phyloP scores from a whole-genome alignment of 352 stramenopile genomes.

The Phytophthora hybrid region DNA sequence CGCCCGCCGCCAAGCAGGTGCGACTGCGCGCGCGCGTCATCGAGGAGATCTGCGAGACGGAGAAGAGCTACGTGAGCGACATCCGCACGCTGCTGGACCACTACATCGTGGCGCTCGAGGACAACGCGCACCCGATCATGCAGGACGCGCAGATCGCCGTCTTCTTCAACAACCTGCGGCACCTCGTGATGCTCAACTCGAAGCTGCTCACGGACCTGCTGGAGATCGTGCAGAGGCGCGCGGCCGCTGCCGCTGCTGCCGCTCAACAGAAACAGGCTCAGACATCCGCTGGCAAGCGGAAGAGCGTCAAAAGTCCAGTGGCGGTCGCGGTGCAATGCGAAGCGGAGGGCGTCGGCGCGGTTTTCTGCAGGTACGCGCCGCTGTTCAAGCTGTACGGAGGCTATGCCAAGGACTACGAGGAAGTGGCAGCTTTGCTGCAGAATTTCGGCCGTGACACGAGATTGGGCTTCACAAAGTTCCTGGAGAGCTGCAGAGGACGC shows the following conservation, averaged over 20 bases:
- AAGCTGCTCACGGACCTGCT: conserved; percentile 80
- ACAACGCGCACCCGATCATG: conserved; percentile 83
- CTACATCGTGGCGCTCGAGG: conserved; percentile 84
- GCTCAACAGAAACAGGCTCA: conserved; percentile 14
- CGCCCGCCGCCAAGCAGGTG: conserved; percentile 26
- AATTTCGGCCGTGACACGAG: conserved; percentile 62
- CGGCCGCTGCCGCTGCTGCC: not conserved
- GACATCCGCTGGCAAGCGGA: conserved; percentile 16
- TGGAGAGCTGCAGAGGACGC: conserved; percentile 62
- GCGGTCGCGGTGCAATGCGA: conserved; percentile 44
- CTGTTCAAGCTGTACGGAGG: conserved; percentile 87
- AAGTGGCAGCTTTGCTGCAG: conserved; percentile 68
- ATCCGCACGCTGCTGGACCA: conserved; percentile 81
- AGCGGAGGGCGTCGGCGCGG: conserved; percentile 60
- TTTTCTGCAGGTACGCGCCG: conserved; percentile 85
- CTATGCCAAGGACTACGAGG: conserved; percentile 87
- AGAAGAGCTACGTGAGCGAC: conserved; percentile 80
- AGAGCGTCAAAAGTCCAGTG: conserved; percentile 43
- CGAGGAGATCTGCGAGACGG: conserved; percentile 83
- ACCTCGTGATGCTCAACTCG: conserved; percentile 88
- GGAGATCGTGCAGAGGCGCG: conserved; percentile 59
- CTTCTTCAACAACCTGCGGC: conserved; percentile 87
- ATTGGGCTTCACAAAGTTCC: conserved; percentile 60
- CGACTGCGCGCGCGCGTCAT: conserved; percentile 61
- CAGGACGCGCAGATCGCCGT: conserved; percentile 87